phyloP scores from a whole-genome alignment of 225 moss, liverwort and hornwort genomes.

The Pseudisothecium myosuroides region DNA sequence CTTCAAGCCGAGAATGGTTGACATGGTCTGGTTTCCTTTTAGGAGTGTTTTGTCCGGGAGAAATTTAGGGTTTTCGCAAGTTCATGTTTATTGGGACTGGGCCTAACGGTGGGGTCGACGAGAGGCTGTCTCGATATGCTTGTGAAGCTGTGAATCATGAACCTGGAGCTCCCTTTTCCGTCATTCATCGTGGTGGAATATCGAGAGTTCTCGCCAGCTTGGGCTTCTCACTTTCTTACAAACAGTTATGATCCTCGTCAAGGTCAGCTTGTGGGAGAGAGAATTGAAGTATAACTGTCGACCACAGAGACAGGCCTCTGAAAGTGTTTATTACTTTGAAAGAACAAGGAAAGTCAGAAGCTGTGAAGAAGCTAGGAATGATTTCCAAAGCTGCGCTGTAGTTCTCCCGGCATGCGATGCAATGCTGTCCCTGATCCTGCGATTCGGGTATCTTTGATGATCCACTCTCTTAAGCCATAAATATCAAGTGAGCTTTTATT shows the following conservation, averaged over 20 bases:
- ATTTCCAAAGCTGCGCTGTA: neutral
- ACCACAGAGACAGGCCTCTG: neutral
- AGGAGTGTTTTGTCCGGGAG: neutral
- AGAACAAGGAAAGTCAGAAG: neutral
- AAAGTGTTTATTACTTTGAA: neutral
- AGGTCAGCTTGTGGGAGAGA: neutral
- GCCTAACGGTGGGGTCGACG: neutral
- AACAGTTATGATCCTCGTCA: neutral
- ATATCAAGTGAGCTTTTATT: neutral
- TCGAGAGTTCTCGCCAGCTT: neutral
- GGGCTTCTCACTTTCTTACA: neutral
- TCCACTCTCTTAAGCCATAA: neutral
- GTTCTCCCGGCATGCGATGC: neutral
- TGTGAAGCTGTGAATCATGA: neutral
- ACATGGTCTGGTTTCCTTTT: neutral
- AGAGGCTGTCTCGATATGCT: neutral
- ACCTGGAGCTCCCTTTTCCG: neutral
- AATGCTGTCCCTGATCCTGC: neutral
- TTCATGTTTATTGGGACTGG: neutral
- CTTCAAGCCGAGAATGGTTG: neutral
- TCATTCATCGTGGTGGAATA: neutral
- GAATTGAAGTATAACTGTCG: neutral
- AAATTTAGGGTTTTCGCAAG: neutral
- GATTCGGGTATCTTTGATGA: neutral
- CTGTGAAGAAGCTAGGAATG: neutral